Base-by-base conservation (phyloP, 768 basidiomycete genomes). In the Lactarius hatsudake region DNA sequence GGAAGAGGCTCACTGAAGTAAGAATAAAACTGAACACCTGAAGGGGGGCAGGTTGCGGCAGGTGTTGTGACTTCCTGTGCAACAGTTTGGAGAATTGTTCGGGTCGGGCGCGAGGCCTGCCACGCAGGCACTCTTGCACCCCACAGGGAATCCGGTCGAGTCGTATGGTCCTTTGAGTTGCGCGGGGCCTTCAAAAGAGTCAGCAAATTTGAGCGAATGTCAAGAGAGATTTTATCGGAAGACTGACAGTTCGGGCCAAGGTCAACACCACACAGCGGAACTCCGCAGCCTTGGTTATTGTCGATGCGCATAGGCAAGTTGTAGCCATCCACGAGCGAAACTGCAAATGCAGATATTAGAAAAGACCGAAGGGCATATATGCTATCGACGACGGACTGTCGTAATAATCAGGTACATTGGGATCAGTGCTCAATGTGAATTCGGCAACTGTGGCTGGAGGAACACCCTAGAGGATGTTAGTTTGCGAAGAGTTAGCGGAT, bases 11-110 rank as follows among this genome's bases (percentile, higher is more conserved):
- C 5, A 6, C 30, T 45, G n/a, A 51, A 32, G 26, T 26, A 42
- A 5, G 34, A 73, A 71, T 81, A 81, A 72, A 75, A 79, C n/a
- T 61, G 68, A 10, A 81, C 79, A 26, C 78, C 78, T 4, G 83
- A 83, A 15, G 78, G 69, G 18, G 86, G 87, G 74, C 88, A 89
- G 0, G 86, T 87, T 13, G 72, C 75, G 1, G 85, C 75, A n/a
- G 6, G 84, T 86, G 74, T 75, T 76, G 75, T 82, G 78, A 51
- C 38, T 40, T 15, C 38, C 38, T 18, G 82, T 82, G 78, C 88
- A 90, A 75, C 88, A 89, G 72, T 88, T 87, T 5, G 80, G 5
- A 78, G 38, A 40, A 15, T 40, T 40, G 38, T 40, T 40, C 38
- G 38, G 38, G 38, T 40, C 38, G 38, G 38, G 79, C 65, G 75